A percentile compares a stretch with the other conserved stretches of the same genome.
Evolutionary conservation across 306 rosid genomes (phyloP).

Genomic region (Astragalus glycyphyllos): DNA sequence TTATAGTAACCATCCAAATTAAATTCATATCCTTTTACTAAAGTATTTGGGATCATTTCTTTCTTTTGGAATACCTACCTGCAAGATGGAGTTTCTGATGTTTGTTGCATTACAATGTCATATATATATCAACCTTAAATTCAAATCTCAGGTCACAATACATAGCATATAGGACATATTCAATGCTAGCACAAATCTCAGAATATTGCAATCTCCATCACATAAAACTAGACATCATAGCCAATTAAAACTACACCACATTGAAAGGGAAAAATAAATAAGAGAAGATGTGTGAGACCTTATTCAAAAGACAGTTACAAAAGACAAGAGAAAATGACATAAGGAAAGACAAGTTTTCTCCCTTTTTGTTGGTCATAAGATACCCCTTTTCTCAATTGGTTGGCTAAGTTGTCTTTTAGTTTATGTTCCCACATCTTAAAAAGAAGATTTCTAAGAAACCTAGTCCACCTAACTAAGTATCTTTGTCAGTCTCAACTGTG

Average conservation of each 20-base stretch:
- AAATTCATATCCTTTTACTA: no score
- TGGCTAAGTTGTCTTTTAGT: slow-evolving; percentile 66
- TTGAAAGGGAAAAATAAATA: neutral
- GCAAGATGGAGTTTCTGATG: neutral
- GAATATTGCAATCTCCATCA: slow-evolving; percentile 15
- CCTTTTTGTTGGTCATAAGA: slow-evolving; percentile 57
- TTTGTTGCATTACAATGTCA: neutral
- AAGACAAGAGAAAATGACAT: slow-evolving; percentile 64
- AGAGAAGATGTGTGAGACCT: slow-evolving; percentile 6
- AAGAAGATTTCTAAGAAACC: slow-evolving; percentile 56
- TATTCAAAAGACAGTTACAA: slow-evolving; percentile 43
- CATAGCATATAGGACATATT: neutral
- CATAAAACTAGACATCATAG: neutral
- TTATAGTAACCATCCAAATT: no score
- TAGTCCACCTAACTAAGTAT: slow-evolving; percentile 73
- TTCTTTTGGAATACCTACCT: neutral
- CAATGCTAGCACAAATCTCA: slow-evolving; percentile 18
- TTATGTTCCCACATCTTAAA: slow-evolving; percentile 70
- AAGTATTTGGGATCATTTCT: neutral
- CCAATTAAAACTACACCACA: slow-evolving; percentile 30
- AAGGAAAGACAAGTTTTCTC: slow-evolving; percentile 54
- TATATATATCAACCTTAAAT: neutral
- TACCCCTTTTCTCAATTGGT: slow-evolving; percentile 61
- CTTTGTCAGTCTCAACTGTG: slow-evolving; percentile 69
- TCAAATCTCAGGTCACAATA: neutral